Conservation (phyloP, 805 yeast genomes). For the Yarrowia deformans region DNA sequence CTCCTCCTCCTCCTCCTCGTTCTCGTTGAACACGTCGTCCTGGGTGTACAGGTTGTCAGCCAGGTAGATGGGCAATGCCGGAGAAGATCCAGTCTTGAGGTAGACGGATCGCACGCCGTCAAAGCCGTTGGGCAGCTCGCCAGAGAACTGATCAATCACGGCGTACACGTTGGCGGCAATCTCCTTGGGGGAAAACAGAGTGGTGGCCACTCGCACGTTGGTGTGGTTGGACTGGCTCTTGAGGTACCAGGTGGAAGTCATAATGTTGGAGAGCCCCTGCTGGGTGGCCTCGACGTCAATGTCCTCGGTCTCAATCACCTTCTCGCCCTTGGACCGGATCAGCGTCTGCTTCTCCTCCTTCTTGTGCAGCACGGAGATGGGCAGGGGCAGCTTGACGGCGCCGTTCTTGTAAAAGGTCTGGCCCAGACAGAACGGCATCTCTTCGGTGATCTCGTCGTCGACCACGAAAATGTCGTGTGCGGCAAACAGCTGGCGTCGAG, state of each 20-base stretch:
- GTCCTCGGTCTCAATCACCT: conserved; percentile 49
- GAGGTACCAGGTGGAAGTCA: conserved; percentile 64
- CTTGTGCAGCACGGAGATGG: conserved; percentile 58
- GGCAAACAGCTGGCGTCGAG: conserved; percentile 73
- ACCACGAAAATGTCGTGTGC: conserved; percentile 80
- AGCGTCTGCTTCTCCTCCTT: conserved; percentile 34
- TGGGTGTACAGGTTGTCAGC: conserved; percentile 61
- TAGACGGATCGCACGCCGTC: conserved; percentile 54
- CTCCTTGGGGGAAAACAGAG: conserved; percentile 56
- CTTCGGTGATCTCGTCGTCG: conserved; percentile 80
- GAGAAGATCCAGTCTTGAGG: conserved; percentile 76
- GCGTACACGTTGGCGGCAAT: conserved; percentile 67
- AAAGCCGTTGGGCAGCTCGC: conserved; percentile 46
- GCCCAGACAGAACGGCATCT: conserved; percentile 84
- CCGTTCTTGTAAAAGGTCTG: conserved; percentile 71
- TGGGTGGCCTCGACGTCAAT: conserved; percentile 60
- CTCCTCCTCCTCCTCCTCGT: conserved; percentile 46
- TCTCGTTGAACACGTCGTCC: conserved; percentile 56
- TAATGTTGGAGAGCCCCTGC: conserved; percentile 65
- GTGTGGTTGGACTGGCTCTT: conserved; percentile 78
- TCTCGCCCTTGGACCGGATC: conserved; percentile 40
- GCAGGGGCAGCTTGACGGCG: conserved; percentile 67
- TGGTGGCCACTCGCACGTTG: conserved; percentile 60
- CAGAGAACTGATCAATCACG: conserved; percentile 58
- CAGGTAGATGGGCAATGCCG: conserved; percentile 83